Percentiles rank a stretch among this genome's conserved stretches.
These are phyloP conservation scores for Claviceps digitariae DNA, from an alignment of 2,329 filamentous ascomycete genomes.

Conservation along the genomic window DNA sequence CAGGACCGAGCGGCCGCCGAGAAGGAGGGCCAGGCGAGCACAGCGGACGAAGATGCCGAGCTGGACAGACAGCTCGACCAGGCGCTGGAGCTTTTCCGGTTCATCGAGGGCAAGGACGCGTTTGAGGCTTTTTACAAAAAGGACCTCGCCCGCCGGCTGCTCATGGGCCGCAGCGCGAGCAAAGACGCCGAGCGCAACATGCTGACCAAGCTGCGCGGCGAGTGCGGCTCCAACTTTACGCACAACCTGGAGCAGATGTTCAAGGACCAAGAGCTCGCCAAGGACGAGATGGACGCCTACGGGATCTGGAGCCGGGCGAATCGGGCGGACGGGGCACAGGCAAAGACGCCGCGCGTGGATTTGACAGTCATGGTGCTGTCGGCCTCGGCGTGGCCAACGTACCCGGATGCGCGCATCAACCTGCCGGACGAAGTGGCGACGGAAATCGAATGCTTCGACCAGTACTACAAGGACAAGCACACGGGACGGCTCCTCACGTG, in stretches of 20 bases:
- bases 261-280: constrained; percentile 87
- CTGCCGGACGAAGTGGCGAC: constrained; percentile 62
- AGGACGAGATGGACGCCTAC: constrained; percentile 87
- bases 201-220: constrained; percentile 78
- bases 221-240: constrained; percentile 89
- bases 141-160: constrained; percentile 73
- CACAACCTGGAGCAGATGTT: constrained; percentile 99
- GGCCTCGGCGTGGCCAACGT: constrained; percentile 82
- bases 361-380: constrained; percentile 85
- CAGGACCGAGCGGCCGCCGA: constrained; percentile 45
- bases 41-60: constrained; percentile 80
- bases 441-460: constrained; percentile 71
- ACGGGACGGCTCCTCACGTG: constrained; percentile 75
- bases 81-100: constrained; percentile 86
- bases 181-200: constrained; percentile 94
- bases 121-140: constrained; percentile 99
- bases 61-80: constrained; percentile 86
- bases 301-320: constrained; percentile 51
- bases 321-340: constrained; percentile 19
- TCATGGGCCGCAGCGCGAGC: constrained; percentile 87
- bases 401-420: constrained; percentile 58
- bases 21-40: constrained; percentile 49
- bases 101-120: constrained; percentile 92
- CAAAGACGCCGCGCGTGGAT: constrained; percentile 38
- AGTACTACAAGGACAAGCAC: constrained; percentile 81